These are phyloP conservation scores for Tolypocladium endophyticum DNA, from an alignment of 2,329 filamentous ascomycete genomes.

Conservation along the genomic window DNA sequence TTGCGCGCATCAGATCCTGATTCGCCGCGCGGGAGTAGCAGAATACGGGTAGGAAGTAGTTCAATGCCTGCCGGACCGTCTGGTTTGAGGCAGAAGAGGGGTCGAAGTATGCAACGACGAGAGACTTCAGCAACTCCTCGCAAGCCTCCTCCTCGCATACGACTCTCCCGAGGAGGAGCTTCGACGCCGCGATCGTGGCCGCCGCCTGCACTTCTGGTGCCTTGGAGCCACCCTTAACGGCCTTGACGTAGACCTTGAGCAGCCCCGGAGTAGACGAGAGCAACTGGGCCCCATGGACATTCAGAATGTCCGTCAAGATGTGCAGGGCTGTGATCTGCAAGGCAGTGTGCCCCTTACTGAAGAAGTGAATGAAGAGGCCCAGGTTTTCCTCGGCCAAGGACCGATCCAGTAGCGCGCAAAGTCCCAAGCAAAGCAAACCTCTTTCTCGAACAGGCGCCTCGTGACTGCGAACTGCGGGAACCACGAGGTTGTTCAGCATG, in stretches of 20 bases:
- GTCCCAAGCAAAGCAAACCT: conserved; percentile 77
- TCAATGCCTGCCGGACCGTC: conserved; percentile 72
- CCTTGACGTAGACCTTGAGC: conserved; percentile 76
- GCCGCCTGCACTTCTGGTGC: conserved; percentile 68
- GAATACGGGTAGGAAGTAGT: conserved; percentile 92
- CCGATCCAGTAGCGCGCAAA: conserved; percentile 86
- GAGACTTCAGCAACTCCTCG: conserved; percentile 69
- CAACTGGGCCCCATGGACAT: conserved; percentile 75
- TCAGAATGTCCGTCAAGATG: conserved; percentile 86
- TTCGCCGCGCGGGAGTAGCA: conserved; percentile 78
- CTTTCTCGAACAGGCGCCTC: conserved; percentile 87
- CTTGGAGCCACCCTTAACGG: conserved; percentile 61
- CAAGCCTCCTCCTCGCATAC: conserved; percentile 59
- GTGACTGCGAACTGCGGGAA: conserved; percentile 87
- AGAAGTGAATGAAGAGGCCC: conserved; percentile 89
- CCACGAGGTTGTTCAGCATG: conserved; percentile 96
- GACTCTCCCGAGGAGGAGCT: conserved; percentile 72
- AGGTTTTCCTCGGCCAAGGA: conserved; percentile 88
- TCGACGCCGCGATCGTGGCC: conserved; percentile 72
- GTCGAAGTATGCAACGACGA: conserved; percentile 83
- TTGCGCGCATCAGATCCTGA: conserved; percentile 66
- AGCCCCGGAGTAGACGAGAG: conserved; percentile 57
- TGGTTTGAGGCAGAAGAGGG: conserved; percentile 73
- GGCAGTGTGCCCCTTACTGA: conserved; percentile 80
- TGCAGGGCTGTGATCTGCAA: conserved; percentile 85